Evolutionary conservation across 148 eudicot species (phyloP), one percentile per base, ranked within the genome.

Genomic region (Vaccinium corymbosum): DNA sequence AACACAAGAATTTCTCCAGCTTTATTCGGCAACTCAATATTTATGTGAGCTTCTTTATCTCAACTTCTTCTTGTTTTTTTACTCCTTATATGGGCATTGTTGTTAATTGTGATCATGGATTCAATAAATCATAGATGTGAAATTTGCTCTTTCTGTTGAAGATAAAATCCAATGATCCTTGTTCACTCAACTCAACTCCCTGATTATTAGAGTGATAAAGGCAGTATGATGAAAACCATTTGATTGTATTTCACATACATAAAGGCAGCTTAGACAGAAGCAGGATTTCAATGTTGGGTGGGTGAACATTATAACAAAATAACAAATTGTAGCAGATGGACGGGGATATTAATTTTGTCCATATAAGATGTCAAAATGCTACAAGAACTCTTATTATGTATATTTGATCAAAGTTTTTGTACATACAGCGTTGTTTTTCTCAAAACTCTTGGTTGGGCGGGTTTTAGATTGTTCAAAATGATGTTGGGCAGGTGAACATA

Each of bases 11-110:
- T 84, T 88, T 94, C 83, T 88, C 98, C 73, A 94, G 98, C 80
- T 94, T 94, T 42, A 85, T 94, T 79, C 86, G 98, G 73, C 98
- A 94, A 71, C 90, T 94, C 51, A 94, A 94, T 76, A 92, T 94
- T 53, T 94, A 94, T 86, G 97, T 94, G 70, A 84, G 90, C 17
- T 52, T 0, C 70, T 14, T 20, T 20, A 50, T 52, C 16, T 52
- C 62, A 32, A 32, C 14, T 46, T 22, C 1, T 42, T 7, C 1
- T 8, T 11, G 29, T 14, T 51, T 78, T 73, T 49, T 20, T 3
- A 4, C 42, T 61, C n/a, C 4, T 38, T 4, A 1, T 32, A 57
- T 48, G 25, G 22, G 29, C 27, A 27, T 15, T 32, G 32, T 61
- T 42, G 53, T 80, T 80, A 8, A 57, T 42, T 38, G 8, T 80